These are phyloP conservation scores for Perkinsus marinus DNA, from an alignment of 169 alveolate genomes.

Conservation along the genomic window DNA sequence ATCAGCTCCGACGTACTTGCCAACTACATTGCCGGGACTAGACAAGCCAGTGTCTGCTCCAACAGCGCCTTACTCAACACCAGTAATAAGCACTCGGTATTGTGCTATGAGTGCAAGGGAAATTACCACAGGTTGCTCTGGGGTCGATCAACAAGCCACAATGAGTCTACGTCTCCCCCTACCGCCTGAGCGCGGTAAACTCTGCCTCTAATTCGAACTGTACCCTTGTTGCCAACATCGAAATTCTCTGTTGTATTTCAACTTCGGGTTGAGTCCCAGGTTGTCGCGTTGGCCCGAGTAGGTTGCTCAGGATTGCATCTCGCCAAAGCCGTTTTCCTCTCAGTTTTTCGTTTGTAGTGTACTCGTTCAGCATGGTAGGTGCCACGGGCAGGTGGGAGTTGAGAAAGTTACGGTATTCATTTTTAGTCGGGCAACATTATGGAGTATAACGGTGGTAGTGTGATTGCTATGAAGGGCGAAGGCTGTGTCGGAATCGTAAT, in stretches of 20 bases:
- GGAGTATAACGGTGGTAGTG: conserved; percentile 55
- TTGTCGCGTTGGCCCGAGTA: neutral
- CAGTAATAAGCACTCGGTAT: neutral
- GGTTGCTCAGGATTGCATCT: too few species aligned
- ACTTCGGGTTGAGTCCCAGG: neutral
- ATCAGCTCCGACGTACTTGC: neutral
- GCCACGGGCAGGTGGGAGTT: neutral
- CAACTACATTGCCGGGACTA: neutral
- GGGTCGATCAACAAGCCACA: neutral
- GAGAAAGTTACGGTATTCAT: neutral
- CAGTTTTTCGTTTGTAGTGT: neutral
- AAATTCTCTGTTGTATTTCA: too few species aligned
- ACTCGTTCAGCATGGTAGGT: neutral
- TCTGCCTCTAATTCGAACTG: neutral
- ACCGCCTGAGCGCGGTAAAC: neutral
- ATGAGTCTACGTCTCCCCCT: neutral
- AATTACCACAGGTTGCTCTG: neutral
- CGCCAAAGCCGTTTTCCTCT: neutral
- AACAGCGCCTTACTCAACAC: neutral
- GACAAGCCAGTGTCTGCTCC: neutral
- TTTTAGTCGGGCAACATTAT: neutral
- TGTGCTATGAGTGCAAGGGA: too few species aligned
- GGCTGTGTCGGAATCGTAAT: conserved; percentile 64
- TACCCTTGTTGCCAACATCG: too few species aligned
- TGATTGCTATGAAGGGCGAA: conserved; percentile 62